phyloP scores from a whole-genome alignment of 1,139 yeast genomes.

The Pichia sp. region DNA sequence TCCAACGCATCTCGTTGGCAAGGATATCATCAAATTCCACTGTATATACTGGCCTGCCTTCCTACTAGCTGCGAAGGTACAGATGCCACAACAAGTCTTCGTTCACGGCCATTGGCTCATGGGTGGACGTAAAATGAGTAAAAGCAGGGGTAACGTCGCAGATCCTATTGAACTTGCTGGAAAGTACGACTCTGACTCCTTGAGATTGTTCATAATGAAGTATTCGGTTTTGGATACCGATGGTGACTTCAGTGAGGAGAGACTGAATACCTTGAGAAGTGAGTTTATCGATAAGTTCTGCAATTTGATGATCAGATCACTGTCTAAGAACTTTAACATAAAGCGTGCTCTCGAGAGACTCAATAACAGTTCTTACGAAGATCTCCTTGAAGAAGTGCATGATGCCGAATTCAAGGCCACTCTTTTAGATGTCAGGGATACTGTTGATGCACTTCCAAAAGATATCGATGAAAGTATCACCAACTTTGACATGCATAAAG shows the following conservation, averaged over 20 bases:
- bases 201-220: slow-evolving; percentile 70
- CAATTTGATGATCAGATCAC: slow-evolving; percentile 65
- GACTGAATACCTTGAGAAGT: slow-evolving; percentile 49
- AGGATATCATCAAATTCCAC: slow-evolving; percentile 85
- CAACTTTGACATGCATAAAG: slow-evolving; percentile 50
- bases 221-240: slow-evolving; percentile 72
- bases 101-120: slow-evolving; percentile 96
- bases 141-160: slow-evolving; percentile 90
- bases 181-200: slow-evolving; percentile 63
- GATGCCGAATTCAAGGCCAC: slow-evolving; percentile 12
- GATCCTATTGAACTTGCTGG: slow-evolving; percentile 67
- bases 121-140: slow-evolving; percentile 89
- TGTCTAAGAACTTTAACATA: slow-evolving; percentile 63
- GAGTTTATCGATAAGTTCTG: slow-evolving; percentile 76
- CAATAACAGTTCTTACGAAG: slow-evolving; percentile 6
- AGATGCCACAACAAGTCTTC: slow-evolving; percentile 63
- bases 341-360: slow-evolving; percentile 32
- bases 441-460: slow-evolving; percentile 26
- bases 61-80: slow-evolving; percentile 71
- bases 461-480: slow-evolving; percentile 37
- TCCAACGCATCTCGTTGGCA: slow-evolving; percentile 80
- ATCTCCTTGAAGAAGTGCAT: slow-evolving; percentile 12
- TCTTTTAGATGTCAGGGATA: slow-evolving; percentile 19
- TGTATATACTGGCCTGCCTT: slow-evolving; percentile 94
- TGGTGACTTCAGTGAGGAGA: slow-evolving; percentile 64